These are phyloP conservation scores for Podaxis sp. DNA, from an alignment of 768 basidiomycete genomes.

Conservation along the genomic window DNA sequence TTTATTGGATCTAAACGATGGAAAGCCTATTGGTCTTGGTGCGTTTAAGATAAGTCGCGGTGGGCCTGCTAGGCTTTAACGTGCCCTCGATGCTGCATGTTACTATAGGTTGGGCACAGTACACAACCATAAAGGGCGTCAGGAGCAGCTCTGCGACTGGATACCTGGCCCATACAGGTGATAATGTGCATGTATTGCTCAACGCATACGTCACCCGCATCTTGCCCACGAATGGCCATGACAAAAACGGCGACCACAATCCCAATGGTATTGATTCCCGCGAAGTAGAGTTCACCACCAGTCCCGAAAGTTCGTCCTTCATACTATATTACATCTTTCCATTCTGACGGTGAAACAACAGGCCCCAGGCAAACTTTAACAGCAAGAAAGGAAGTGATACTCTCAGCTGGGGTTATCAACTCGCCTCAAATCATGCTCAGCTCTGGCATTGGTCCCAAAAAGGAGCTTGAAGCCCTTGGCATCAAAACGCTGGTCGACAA, in stretches of 20 bases:
- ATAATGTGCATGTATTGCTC: conserved; percentile 27
- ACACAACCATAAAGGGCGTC: conserved; percentile 18
- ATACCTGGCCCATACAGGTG: conserved; percentile 20
- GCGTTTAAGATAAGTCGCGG: conserved; percentile 6
- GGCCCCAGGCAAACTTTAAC: conserved; percentile 12
- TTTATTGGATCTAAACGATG: conserved; percentile 40
- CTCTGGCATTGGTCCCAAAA: conserved; percentile 32
- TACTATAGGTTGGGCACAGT: conserved; percentile 20
- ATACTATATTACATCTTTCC: not conserved
- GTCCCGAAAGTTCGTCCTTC: not conserved
- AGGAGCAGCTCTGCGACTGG: conserved; percentile 24
- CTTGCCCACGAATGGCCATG: conserved; percentile 21
- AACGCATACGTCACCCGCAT: conserved; percentile 15
- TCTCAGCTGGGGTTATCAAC: conserved; percentile 32
- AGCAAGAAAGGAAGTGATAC: conserved; percentile 32
- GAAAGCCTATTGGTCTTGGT: conserved; percentile 40
- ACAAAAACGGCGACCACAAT: conserved; percentile 25
- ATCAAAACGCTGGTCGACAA: conserved; percentile 17
- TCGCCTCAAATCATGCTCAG: conserved; percentile 30
- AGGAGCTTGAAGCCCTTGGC: conserved; percentile 18
- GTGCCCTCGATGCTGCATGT: not conserved
- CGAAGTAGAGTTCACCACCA: not conserved
- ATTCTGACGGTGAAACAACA: not conserved
- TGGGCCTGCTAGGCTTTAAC: too few relatives aligned
- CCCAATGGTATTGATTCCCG: not conserved